Evolutionary conservation across 306 rosid species (phyloP).

Genomic region (Hippophae gyantsensis): DNA sequence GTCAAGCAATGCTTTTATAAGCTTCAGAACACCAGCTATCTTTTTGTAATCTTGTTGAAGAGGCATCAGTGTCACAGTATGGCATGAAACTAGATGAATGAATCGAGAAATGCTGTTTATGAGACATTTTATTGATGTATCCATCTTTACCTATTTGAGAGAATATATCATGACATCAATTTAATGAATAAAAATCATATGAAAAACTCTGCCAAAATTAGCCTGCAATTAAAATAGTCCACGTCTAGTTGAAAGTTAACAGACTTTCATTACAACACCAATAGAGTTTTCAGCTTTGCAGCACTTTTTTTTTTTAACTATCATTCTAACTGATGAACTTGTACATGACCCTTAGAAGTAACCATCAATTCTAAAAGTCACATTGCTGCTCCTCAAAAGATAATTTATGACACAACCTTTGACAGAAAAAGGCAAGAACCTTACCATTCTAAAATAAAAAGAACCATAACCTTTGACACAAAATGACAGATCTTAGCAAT

Average conservation of each 20-base stretch:
- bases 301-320: too few relatives aligned
- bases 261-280: conserved; percentile 1
- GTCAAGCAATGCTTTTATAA: conserved; percentile 70
- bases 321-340: too few relatives aligned
- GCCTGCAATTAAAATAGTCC: background rate
- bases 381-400: too few relatives aligned
- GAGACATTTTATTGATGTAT: conserved; percentile 56
- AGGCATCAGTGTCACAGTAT: conserved; percentile 40
- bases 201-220: conserved; percentile 1
- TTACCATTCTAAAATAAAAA: too few relatives aligned
- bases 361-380: too few relatives aligned
- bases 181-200: background rate
- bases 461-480: too few relatives aligned
- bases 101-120: conserved; percentile 83
- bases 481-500: too few relatives aligned
- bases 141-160: conserved; percentile 53
- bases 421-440: too few relatives aligned
- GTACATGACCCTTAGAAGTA: too few relatives aligned
- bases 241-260: background rate
- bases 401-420: too few relatives aligned
- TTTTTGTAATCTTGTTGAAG: conserved; percentile 54
- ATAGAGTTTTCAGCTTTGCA: background rate
- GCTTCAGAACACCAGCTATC: conserved; percentile 56
- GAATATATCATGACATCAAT: conserved; percentile 17
- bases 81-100: conserved; percentile 80